These are phyloP conservation scores for Teratosphaeria nubilosa DNA, from an alignment of 2,329 filamentous ascomycete species.

Conservation along the genomic window DNA sequence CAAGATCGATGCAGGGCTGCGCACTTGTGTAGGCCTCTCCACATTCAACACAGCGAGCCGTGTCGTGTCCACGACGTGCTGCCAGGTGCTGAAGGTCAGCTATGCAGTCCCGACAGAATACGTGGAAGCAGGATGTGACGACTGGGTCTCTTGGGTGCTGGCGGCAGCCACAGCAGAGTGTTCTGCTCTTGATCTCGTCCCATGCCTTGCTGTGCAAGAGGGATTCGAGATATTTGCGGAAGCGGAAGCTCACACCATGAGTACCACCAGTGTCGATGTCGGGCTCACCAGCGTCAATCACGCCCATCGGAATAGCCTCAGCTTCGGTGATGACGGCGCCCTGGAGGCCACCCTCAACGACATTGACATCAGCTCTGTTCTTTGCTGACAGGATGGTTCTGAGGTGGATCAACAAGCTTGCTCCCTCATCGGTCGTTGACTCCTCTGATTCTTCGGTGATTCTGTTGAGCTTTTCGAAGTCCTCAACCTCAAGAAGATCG, in stretches of 20 bases:
- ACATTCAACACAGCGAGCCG: constrained; percentile 27
- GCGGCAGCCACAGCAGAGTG: constrained; percentile 35
- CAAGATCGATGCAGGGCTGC: constrained; percentile 18
- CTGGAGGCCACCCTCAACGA: constrained; percentile 10
- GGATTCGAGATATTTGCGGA: constrained; percentile 30
- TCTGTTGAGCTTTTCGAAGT: constrained; percentile 34
- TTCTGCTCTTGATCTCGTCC: constrained; percentile 27
- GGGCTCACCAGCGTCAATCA: constrained; percentile 7
- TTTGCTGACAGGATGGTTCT: constrained; percentile 10
- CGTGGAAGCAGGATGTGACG: constrained; percentile 44
- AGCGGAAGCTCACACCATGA: constrained; percentile 32
- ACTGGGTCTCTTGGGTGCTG: constrained; percentile 29
- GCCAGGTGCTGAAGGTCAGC: constrained; percentile 20
- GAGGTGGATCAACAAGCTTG: constrained; percentile 10
- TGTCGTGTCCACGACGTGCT: constrained; percentile 14
- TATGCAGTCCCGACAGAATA: constrained; percentile 46
- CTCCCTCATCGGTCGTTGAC: constrained; percentile 6
- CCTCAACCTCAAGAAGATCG: constrained; percentile 34
- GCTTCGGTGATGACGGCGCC: constrained; percentile 10
- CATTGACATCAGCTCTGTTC: constrained; percentile 4
- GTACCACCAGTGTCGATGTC: constrained; percentile 15
- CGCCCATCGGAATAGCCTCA: constrained; percentile 9
- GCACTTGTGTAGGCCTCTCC: constrained; percentile 17
- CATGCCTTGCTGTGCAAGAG: constrained; percentile 26
- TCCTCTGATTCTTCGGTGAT: constrained; percentile 8